Evolutionary conservation across 108 stramenopile genomes (phyloP).

Genomic region (Mediolabrus comicus): DNA sequence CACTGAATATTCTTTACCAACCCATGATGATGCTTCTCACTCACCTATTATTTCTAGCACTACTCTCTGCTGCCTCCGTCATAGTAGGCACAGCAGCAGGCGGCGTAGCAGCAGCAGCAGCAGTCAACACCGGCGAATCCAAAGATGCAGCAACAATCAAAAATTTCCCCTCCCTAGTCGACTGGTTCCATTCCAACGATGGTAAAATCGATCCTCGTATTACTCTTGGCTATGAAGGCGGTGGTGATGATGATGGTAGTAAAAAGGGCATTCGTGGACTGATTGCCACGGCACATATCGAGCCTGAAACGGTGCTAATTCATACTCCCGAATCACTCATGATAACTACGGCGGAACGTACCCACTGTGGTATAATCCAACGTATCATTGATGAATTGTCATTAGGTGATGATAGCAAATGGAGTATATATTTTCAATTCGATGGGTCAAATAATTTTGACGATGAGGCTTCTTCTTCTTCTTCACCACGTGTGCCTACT

Average conservation of each 20-base stretch:
- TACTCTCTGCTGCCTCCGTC: too few species aligned
- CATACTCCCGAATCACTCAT: constrained; percentile 25
- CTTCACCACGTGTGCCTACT: constrained; percentile 26
- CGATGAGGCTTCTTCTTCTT: too few species aligned
- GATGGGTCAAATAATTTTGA: constrained; percentile 27
- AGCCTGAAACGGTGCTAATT: constrained; percentile 31
- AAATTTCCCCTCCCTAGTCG: constrained; percentile 33
- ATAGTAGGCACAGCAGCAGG: too few species aligned
- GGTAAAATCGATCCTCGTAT: constrained; percentile 39
- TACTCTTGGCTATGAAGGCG: constrained; percentile 33
- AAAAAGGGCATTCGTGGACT: constrained; percentile 22
- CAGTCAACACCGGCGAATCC: not conserved
- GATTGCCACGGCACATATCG: constrained; percentile 36
- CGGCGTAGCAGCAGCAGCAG: too few species aligned
- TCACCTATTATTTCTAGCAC: too few species aligned
- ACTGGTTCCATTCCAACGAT: constrained; percentile 35
- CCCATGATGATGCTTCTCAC: too few species aligned
- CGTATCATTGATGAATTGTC: constrained; percentile 17
- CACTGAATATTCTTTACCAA: too few species aligned
- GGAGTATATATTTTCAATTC: constrained; percentile 39
- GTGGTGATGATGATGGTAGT: too few species aligned
- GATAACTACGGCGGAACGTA: not conserved
- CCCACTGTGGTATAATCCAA: constrained; percentile 19
- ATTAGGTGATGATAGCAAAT: constrained; percentile 26
- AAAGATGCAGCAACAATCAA: constrained; percentile 24